These are phyloP conservation scores for Aspergillus jensenii DNA, from an alignment of 2,329 filamentous ascomycete genomes.

Conservation along the genomic window DNA sequence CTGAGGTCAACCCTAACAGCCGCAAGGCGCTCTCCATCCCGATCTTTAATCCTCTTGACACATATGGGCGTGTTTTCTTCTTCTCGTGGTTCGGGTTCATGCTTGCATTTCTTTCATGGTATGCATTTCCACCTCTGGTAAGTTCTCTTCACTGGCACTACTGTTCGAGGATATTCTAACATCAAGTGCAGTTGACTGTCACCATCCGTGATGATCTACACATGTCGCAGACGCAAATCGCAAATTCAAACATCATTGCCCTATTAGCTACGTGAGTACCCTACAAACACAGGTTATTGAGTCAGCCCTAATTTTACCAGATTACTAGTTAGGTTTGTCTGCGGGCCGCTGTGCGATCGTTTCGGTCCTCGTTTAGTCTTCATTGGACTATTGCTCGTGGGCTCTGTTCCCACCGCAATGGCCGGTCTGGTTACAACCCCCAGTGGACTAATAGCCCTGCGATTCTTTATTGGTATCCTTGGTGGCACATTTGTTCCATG, in stretches of 20 bases:
- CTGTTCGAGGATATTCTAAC: constrained; percentile 18
- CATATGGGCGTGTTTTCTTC: constrained; percentile 85
- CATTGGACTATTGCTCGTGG: constrained; percentile 71
- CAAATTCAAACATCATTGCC: constrained; percentile 89
- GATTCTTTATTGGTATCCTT: constrained; percentile 46
- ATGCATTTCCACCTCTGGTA: constrained; percentile 84
- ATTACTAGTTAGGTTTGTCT: constrained; percentile 72
- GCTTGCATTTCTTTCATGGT: constrained; percentile 86
- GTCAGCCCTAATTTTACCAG: constrained; percentile 33
- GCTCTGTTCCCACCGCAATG: constrained; percentile 77
- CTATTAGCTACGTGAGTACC: constrained; percentile 63
- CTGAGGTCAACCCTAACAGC: constrained; percentile 80
- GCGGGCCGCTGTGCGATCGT: constrained; percentile 80
- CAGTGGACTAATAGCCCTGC: constrained; percentile 47
- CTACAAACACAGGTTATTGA: background rate
- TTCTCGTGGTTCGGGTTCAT: constrained; percentile 87
- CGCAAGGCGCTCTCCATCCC: constrained; percentile 79
- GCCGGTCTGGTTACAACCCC: constrained; percentile 73
- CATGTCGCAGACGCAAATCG: constrained; percentile 68
- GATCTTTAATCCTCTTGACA: constrained; percentile 71
- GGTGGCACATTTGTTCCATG: constrained; percentile 56
- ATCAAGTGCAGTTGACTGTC: constrained; percentile 56
- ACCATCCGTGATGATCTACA: constrained; percentile 78
- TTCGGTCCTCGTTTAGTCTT: constrained; percentile 82
- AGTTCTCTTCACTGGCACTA: constrained; percentile 27